These are phyloP conservation scores for Coemansia sp. DNA, from an alignment of 192 early-diverging fungal species.

Conservation along the genomic window DNA sequence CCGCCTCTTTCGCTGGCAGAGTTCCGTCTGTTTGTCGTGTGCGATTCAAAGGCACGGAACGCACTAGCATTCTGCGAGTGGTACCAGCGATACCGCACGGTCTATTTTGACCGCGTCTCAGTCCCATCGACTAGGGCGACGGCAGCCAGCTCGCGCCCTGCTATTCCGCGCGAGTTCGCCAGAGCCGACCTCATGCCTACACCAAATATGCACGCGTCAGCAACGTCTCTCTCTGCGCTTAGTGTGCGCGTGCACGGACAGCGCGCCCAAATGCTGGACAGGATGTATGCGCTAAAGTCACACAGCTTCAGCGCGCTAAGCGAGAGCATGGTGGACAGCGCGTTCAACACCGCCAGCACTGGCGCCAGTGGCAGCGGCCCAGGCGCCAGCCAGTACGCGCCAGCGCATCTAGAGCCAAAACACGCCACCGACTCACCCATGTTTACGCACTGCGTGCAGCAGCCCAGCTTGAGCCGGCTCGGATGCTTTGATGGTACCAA, in stretches of 20 bases:
- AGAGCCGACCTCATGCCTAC: neutral
- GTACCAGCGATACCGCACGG: conserved; percentile 42
- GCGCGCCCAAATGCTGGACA: neutral
- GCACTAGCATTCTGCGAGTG: conserved; percentile 52
- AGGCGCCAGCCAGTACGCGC: neutral
- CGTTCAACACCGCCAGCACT: conserved; percentile 26
- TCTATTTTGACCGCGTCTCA: conserved; percentile 42
- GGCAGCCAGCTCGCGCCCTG: conserved; percentile 8
- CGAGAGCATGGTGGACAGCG: conserved; percentile 24
- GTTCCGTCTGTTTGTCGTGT: conserved; percentile 35
- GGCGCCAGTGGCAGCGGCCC: neutral
- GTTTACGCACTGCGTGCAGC: neutral
- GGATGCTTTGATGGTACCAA: too few species aligned
- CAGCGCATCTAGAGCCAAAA: neutral
- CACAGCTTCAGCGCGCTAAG: conserved; percentile 30
- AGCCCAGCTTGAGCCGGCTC: neutral
- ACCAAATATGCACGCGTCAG: neutral
- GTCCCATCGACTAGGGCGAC: conserved; percentile 7
- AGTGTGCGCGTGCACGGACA: neutral
- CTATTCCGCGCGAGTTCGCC: conserved; percentile 8
- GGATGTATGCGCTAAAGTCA: conserved; percentile 15
- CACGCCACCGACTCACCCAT: neutral
- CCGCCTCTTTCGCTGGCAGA: conserved; percentile 45
- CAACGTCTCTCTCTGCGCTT: conserved; percentile 24
- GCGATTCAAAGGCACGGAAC: conserved; percentile 28